Base-by-base conservation (phyloP, 2,329 filamentous ascomycete genomes). In the Bisporella sp. region DNA sequence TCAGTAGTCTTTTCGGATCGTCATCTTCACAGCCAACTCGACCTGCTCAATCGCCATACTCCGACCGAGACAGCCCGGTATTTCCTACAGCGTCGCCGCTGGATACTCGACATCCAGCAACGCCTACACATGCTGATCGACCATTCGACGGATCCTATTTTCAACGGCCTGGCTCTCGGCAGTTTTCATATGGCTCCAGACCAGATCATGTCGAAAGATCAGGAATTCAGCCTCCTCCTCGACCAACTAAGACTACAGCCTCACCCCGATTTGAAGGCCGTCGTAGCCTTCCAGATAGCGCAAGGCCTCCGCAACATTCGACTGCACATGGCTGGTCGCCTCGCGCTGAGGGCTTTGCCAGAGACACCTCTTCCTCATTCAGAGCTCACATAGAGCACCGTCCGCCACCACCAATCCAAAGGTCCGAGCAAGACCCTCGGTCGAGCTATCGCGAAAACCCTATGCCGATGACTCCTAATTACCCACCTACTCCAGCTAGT, bases 1-100 rank as follows among this genome's bases (percentile, higher is more conserved):
- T 67, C 41, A 67, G 61, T 47, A 66, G 63, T 51, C 44, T 67
- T 6, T 64, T 66, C 59, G 60, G 53, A 12, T 56, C 61, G 29
- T 43, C 45, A 7, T 28, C 56, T 43, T 35, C 55, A 47, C 54
- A 55, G 42, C 57, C 49, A 48, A 51, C 31, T 35, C 52, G 55
- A 41, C 56, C 59, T 29, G 50, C 56, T 43, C 57, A 56, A 37
- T 61, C 62, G n/a, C 57, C 63, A 32, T 64, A 61, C 50, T 61
- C 60, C 13, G 63, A 65, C 35, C 52, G 55, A 6, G 59, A 57
- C 28, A 66, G 62, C 43, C 63, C 64, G 8, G 44, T 55, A n/a
- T 65, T 64, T 31, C 55, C 59, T 46, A 35, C 60, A 4, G 32
- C 46, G 7, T 63, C 63, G 41, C 56, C 61, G 42, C 57, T 52